phyloP scores from a whole-genome alignment of 805 yeast genomes.

The Ogataea naganishii region DNA sequence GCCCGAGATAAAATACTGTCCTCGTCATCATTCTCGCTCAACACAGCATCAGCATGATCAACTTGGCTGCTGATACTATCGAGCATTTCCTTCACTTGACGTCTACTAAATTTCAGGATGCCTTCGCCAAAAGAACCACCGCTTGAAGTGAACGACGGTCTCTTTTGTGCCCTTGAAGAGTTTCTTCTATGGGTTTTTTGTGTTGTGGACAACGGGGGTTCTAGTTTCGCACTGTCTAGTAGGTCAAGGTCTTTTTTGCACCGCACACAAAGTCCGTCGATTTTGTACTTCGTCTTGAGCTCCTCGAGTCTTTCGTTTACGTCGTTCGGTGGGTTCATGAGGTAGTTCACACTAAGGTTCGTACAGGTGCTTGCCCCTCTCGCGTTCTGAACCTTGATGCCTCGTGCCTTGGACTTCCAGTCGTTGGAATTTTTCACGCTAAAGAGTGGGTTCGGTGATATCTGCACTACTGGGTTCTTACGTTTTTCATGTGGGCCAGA shows the following conservation, averaged over 20 bases:
- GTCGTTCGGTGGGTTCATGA: constrained; percentile 2
- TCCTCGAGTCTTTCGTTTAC: constrained; percentile 1
- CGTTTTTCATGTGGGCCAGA: too few relatives aligned
- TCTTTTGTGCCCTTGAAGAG: too few relatives aligned
- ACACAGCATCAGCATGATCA: too few relatives aligned
- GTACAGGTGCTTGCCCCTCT: not conserved
- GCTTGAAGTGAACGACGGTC: constrained; percentile 25
- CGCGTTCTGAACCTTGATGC: not conserved
- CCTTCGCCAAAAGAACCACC: constrained; percentile 28
- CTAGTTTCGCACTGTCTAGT: not conserved
- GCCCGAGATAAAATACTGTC: too few relatives aligned
- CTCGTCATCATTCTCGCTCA: too few relatives aligned
- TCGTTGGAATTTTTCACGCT: not conserved
- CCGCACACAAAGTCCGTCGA: constrained; percentile 1
- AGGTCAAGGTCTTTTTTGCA: constrained; percentile 1
- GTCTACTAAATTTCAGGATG: constrained; percentile 23
- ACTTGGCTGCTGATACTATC: too few relatives aligned
- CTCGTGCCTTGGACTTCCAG: constrained; percentile 3
- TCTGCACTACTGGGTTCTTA: not conserved
- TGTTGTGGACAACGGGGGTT: too few relatives aligned
- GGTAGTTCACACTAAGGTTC: constrained; percentile 1
- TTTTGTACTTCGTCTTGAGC: not conserved
- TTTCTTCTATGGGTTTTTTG: too few relatives aligned
- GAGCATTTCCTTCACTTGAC: constrained; percentile 24
- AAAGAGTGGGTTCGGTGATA: not conserved